A percentile compares a stretch with the other conserved stretches of the same genome.
phyloP scores from a whole-genome alignment of 208 protist genomes.

The Crithidia expoeki region DNA sequence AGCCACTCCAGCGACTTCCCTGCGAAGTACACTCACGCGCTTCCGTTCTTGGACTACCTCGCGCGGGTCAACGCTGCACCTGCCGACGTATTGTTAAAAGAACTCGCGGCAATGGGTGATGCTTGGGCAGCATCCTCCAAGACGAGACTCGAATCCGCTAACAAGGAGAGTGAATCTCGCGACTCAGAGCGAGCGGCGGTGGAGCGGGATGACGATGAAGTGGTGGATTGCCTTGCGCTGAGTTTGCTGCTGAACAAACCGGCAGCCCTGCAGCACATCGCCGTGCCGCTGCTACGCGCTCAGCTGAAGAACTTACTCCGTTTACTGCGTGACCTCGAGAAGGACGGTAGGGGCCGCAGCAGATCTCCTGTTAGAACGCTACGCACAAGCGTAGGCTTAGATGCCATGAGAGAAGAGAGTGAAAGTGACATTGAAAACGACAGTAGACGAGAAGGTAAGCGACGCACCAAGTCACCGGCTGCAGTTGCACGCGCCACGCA shows the following conservation, averaged over 20 bases:
- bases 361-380: background rate
- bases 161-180: background rate
- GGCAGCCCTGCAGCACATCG: constrained; percentile 38
- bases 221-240: constrained; percentile 50
- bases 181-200: background rate
- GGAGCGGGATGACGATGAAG: constrained; percentile 13
- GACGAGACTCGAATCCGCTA: too few relatives aligned
- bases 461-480: background rate
- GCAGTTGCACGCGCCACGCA: background rate
- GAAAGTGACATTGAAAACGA: background rate
- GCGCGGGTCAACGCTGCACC: constrained; percentile 24
- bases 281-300: constrained; percentile 50
- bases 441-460: background rate
- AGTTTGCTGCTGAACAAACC: constrained; percentile 63
- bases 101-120: constrained; percentile 39
- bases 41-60: constrained; percentile 32
- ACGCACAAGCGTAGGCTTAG: background rate
- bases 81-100: constrained; percentile 25
- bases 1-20: background rate
- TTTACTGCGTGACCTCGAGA: background rate
- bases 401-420: background rate
- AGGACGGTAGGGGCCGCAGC: background rate
- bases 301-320: constrained; percentile 24
- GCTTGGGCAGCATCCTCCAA: constrained; percentile 18
- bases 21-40: constrained; percentile 5